These are phyloP conservation scores for Colletotrichum brevisporum DNA, from an alignment of 2,329 filamentous ascomycete species.

Conservation along the genomic window DNA sequence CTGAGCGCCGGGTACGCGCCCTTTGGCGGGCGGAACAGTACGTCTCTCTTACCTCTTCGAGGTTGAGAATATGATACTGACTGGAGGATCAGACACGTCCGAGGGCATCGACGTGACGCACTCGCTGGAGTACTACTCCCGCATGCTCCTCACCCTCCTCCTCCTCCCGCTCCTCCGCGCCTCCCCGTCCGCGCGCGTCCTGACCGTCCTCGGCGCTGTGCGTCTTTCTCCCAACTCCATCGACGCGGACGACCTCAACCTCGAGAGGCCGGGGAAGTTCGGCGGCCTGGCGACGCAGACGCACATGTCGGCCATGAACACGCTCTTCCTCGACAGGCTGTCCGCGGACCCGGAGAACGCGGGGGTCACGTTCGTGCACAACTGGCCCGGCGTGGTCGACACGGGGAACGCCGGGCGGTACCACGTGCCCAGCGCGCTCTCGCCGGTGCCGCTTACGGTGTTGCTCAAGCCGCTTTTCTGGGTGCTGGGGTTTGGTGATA, in stretches of 20 bases:
- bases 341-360: conserved; percentile 38
- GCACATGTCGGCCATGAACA: conserved; percentile 41
- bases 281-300: conserved; percentile 44
- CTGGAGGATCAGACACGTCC: conserved; percentile 55
- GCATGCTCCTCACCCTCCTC: conserved; percentile 56
- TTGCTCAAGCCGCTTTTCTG: conserved; percentile 36
- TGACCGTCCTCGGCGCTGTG: conserved; percentile 46
- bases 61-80: no score
- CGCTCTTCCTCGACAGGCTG: conserved; percentile 45
- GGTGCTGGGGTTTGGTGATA: conserved; percentile 9
- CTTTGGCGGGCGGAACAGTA: conserved; percentile 49
- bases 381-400: conserved; percentile 48
- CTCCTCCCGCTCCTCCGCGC: conserved; percentile 57
- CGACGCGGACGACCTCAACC: conserved; percentile 43
- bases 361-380: conserved; percentile 48
- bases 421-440: conserved; percentile 7
- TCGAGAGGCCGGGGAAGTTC: conserved; percentile 41
- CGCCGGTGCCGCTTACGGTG: conserved; percentile 26
- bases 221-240: conserved; percentile 42
- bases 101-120: conserved; percentile 60
- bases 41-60: no score
- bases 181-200: conserved; percentile 42
- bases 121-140: conserved; percentile 58
- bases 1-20: conserved; percentile 60
- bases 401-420: conserved; percentile 42